These are phyloP conservation scores for Platanus orientalis DNA, from an alignment of 164 flowering plant genomes.

Conservation along the genomic window DNA sequence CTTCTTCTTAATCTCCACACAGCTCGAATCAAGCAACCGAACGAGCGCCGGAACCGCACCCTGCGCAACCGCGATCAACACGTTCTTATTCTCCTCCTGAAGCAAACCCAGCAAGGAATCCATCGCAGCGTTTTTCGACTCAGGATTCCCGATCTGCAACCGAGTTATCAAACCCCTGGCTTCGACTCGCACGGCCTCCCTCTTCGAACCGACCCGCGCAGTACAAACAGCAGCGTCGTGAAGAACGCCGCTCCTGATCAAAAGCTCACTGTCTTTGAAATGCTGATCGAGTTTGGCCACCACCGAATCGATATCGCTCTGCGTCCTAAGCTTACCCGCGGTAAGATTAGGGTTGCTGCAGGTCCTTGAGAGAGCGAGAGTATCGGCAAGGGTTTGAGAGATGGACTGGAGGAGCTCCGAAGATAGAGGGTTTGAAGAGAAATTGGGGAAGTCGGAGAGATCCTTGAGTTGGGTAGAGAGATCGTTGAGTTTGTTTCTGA, in stretches of 20 bases:
- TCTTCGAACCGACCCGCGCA: constrained; percentile 18
- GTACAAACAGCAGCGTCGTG: constrained; percentile 21
- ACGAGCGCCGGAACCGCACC: constrained; percentile 79
- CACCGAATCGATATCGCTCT: constrained; percentile 56
- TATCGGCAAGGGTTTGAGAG: constrained; percentile 33
- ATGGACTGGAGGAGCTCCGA: constrained; percentile 41
- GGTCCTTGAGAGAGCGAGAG: constrained; percentile 26
- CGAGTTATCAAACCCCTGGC: constrained; percentile 64
- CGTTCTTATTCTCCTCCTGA: constrained; percentile 76
- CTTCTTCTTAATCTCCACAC: constrained; percentile 64
- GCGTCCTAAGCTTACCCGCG: constrained; percentile 56
- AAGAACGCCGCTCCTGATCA: constrained; percentile 55
- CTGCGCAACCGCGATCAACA: constrained; percentile 77
- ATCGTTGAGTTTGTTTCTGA: constrained; percentile 37
- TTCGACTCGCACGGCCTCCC: constrained; percentile 43
- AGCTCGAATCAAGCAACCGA: constrained; percentile 55
- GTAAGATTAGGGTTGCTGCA: constrained; percentile 29
- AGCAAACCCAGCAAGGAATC: constrained; percentile 55
- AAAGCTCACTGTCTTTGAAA: constrained; percentile 39
- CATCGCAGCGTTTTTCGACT: constrained; percentile 59
- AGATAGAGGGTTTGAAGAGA: constrained; percentile 36
- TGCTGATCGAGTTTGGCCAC: constrained; percentile 41
- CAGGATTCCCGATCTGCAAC: constrained; percentile 74
- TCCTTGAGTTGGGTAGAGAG: constrained; percentile 46
- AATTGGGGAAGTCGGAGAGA: constrained; percentile 35